Conservation (phyloP, 2,329 filamentous ascomycete genomes). For the Colletotrichum aenigma region DNA sequence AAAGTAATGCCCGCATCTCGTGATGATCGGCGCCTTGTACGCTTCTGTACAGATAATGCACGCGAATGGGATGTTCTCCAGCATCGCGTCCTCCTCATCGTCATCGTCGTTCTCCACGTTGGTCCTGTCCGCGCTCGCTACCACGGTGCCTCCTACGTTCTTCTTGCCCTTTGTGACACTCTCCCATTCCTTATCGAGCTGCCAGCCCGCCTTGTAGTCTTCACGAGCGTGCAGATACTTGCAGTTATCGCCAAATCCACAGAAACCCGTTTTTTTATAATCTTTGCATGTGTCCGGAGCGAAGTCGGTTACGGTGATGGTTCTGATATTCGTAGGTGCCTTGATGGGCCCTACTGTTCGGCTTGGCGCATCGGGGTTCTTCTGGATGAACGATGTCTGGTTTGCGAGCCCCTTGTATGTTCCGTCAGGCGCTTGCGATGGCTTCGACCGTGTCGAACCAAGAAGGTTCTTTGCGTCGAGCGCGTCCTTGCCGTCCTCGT, state of each 20-base stretch:
- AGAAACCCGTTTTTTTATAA: conserved; percentile 60
- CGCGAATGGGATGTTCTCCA: conserved; percentile 86
- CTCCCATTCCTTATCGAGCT: conserved; percentile 95
- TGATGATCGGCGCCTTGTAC: conserved; percentile 83
- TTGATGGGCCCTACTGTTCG: conserved; percentile 85
- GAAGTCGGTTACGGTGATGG: conserved; percentile 88
- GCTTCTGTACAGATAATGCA: conserved; percentile 84
- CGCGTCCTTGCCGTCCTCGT: conserved; percentile 65
- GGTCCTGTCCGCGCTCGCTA: conserved; percentile 62
- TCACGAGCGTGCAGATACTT: conserved; percentile 80
- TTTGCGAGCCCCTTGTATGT: conserved; percentile 80
- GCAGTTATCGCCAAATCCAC: conserved; percentile 71
- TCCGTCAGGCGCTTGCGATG: conserved; percentile 53
- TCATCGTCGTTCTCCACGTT: conserved; percentile 43
- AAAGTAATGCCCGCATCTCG: conserved; percentile 95
- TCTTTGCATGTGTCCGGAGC: conserved; percentile 96
- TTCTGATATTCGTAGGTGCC: conserved; percentile 86
- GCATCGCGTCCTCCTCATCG: conserved; percentile 68
- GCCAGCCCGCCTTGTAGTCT: conserved; percentile 91
- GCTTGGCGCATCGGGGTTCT: conserved; percentile 75
- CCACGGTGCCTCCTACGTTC: conserved; percentile 62
- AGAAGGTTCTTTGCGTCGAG: conserved; percentile 59
- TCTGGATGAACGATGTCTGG: conserved; percentile 77
- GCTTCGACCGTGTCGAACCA: conserved; percentile 53
- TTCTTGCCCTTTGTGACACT: conserved; percentile 76